Base-by-base conservation (phyloP, 2,329 filamentous ascomycete genomes). In the Colletotrichum abscissum region DNA sequence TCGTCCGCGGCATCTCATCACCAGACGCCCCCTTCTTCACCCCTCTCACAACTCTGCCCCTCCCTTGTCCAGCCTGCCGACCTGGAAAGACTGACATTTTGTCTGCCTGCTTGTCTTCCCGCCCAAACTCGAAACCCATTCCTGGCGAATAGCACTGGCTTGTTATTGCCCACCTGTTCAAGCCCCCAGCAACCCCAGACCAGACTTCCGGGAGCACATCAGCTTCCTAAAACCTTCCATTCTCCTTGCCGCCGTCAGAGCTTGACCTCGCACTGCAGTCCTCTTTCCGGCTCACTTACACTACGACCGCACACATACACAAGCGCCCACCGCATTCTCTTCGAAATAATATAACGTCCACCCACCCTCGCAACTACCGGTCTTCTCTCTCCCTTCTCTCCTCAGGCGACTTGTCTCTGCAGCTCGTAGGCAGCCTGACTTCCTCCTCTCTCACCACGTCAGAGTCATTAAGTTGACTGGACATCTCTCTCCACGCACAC, bases 391-490 rank as follows among this genome's bases (percentile, higher is more conserved):
- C 75, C 68, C 65, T 57, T 69, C 75, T 79, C 72, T 74, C 69
- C 76, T 78, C 79, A 77, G 81, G 81, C 79, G 77, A 82, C 81
- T 79, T 80, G 80, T 81, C 80, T 81, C 80, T 79, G 80, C 80
- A 81, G 78, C 79, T 81, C 77, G 78, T 78, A 77, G 80, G 77
- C 80, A 79, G 77, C 71, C 74, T 74, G 75, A 76, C 75, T 77
- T 74, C 74, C 74, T 78, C 55, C 72, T 62, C 35, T 52, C 68
- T 66, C 68, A 58, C 57, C 78, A 76, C 85, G 84, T 85, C 84
- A 84, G 77, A 85, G 84, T 85, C 84, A 85, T 86, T 85, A 78
- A 74, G 80, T 86, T 86, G 84, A 81, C 83, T 86, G 79, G 81
- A 81, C 77, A 64, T 67, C 69, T 59, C 72, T 33, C 56, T 52